A percentile compares a stretch with the other conserved stretches of the same genome.
Conservation (phyloP, 257 asterid species). For the Nicotiana sylvestris region DNA sequence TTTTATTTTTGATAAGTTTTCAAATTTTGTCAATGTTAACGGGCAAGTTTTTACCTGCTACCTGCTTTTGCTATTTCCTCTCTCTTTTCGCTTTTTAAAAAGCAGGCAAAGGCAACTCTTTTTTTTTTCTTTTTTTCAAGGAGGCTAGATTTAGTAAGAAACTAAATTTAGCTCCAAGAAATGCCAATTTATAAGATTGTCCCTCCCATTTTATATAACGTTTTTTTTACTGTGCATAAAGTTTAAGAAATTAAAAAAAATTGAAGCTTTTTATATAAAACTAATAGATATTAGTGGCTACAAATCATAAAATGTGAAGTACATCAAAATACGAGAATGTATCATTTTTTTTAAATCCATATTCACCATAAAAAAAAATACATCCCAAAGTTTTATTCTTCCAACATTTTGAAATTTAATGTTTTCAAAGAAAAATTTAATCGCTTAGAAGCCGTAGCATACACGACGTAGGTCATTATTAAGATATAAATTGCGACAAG, state of each 20-base stretch:
- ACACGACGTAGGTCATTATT: not conserved
- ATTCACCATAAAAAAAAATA: too few species aligned
- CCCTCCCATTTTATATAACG: too few species aligned
- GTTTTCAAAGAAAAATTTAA: too few species aligned
- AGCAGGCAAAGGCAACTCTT: not conserved
- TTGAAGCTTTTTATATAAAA: too few species aligned
- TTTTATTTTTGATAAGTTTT: not conserved
- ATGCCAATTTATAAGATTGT: not conserved
- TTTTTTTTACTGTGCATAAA: too few species aligned
- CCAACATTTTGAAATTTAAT: not conserved
- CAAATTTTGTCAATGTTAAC: not conserved
- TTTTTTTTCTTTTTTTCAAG: not conserved
- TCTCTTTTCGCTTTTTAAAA: not conserved
- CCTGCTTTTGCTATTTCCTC: not conserved
- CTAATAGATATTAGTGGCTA: too few species aligned
- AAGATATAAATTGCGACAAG: not conserved
- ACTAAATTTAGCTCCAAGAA: not conserved
- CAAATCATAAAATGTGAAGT: too few species aligned
- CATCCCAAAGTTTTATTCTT: not conserved
- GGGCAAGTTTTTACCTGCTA: slow-evolving; percentile 9
- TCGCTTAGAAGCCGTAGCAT: not conserved
- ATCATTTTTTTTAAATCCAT: too few species aligned
- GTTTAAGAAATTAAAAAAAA: too few species aligned
- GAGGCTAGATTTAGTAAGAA: not conserved
- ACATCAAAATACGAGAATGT: too few species aligned